phyloP scores from a whole-genome alignment of 2,329 filamentous ascomycete species.

The Cladophialophora psammophila region DNA sequence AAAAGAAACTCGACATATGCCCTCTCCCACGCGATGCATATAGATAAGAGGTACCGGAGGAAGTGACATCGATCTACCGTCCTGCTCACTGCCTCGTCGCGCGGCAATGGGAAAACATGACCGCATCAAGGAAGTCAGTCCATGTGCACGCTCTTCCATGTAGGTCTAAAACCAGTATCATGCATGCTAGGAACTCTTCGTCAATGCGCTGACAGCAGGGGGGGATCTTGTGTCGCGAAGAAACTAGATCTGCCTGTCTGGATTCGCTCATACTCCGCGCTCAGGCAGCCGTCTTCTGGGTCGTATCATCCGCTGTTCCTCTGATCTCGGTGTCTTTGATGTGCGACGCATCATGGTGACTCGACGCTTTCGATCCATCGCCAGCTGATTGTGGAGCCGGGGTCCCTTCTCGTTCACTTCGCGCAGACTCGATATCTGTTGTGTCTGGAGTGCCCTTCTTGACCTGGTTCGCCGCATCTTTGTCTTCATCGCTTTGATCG shows the following conservation, averaged over 20 bases:
- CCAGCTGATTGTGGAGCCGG: constrained; percentile 54
- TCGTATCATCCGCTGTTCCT: constrained; percentile 29
- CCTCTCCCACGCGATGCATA: constrained; percentile 11
- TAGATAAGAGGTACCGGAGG: constrained; percentile 6
- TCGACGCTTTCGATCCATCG: constrained; percentile 26
- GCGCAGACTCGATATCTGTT: constrained; percentile 42
- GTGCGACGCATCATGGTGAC: constrained; percentile 30
- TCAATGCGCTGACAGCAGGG: constrained; percentile 23
- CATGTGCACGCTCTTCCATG: constrained; percentile 13
- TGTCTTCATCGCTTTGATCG: constrained; percentile 85
- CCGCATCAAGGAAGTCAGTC: not conserved
- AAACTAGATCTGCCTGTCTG: constrained; percentile 33
- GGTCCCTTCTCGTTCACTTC: constrained; percentile 59
- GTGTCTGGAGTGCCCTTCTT: constrained; percentile 64
- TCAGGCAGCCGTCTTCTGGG: constrained; percentile 30
- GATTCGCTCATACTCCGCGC: constrained; percentile 9
- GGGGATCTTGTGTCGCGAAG: constrained; percentile 37
- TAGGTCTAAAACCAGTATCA: constrained; percentile 30
- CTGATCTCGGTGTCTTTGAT: constrained; percentile 31
- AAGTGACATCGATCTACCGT: constrained; percentile 1
- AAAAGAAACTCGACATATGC: constrained; percentile 4
- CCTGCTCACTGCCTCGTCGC: constrained; percentile 1
- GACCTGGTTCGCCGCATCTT: constrained; percentile 84
- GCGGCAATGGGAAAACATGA: not conserved
- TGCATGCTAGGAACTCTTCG: constrained; percentile 29